Conservation (phyloP, 192 early-diverging fungal species). For the Backusella psychrophila region DNA sequence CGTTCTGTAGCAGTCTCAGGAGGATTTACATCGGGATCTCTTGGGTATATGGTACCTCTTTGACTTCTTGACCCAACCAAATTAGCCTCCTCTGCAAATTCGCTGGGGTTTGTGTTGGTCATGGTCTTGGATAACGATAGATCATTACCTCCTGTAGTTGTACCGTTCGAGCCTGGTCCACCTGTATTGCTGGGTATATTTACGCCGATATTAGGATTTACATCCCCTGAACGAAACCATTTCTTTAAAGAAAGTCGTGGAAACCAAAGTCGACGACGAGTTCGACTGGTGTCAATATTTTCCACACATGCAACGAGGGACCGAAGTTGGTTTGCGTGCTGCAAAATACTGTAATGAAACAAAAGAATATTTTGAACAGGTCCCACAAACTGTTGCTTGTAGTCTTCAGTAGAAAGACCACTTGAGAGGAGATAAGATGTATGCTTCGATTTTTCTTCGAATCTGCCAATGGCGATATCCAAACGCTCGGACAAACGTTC, state of each 20-base stretch:
- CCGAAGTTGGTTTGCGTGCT: not conserved
- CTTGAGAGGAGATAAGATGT: not conserved
- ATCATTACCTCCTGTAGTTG: not conserved
- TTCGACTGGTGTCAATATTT: not conserved
- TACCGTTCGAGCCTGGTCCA: not conserved
- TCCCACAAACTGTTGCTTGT: not conserved
- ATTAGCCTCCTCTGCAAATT: not conserved
- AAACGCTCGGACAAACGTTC: not conserved
- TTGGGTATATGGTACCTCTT: not conserved
- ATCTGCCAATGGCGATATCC: not conserved
- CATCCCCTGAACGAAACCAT: constrained; percentile 8
- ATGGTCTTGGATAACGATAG: not conserved
- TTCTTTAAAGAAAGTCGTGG: constrained; percentile 15
- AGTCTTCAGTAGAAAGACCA: not conserved
- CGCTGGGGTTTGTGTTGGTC: not conserved
- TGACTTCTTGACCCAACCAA: not conserved
- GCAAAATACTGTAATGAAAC: not conserved
- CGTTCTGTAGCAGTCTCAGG: constrained; percentile 20
- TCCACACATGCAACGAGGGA: not conserved
- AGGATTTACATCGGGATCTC: constrained; percentile 33
- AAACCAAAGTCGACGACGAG: not conserved
- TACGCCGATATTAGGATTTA: not conserved
- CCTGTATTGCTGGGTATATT: not conserved
- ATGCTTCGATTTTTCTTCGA: not conserved
- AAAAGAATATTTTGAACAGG: not conserved